Evolutionary conservation across 2,329 filamentous ascomycete species (phyloP).

Genomic region (Cercospora zeae-maydis): DNA sequence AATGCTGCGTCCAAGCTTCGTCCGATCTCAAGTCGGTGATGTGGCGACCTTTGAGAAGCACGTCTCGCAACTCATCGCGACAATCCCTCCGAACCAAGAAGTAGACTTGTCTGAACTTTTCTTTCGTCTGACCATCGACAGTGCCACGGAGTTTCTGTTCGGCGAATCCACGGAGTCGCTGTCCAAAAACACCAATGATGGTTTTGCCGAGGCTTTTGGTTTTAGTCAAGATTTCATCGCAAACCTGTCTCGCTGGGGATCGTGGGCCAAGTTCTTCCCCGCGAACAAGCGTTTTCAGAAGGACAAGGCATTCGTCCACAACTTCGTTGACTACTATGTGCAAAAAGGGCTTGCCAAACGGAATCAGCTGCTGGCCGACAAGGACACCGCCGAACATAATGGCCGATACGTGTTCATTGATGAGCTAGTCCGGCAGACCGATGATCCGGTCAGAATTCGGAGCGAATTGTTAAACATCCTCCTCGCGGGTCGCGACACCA

Average conservation of each 20-base stretch:
- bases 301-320: slow-evolving; percentile 41
- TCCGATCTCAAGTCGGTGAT: slow-evolving; percentile 51
- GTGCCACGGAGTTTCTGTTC: slow-evolving; percentile 65
- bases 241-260: slow-evolving; percentile 27
- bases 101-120: slow-evolving; percentile 62
- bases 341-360: slow-evolving; percentile 41
- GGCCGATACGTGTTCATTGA: slow-evolving; percentile 50
- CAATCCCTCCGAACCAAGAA: slow-evolving; percentile 53
- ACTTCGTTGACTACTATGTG: slow-evolving; percentile 51
- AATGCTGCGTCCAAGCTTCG: slow-evolving; percentile 54
- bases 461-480: slow-evolving; percentile 51
- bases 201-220: slow-evolving; percentile 37
- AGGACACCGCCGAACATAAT: slow-evolving; percentile 32
- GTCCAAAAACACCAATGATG: slow-evolving; percentile 24
- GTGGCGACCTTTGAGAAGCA: slow-evolving; percentile 59
- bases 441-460: slow-evolving; percentile 48
- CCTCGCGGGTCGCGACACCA: slow-evolving; percentile 54
- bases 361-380: slow-evolving; percentile 32
- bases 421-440: slow-evolving; percentile 46
- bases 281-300: slow-evolving; percentile 39
- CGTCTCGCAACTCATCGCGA: slow-evolving; percentile 55
- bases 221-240: slow-evolving; percentile 32
- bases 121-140: slow-evolving; percentile 64
- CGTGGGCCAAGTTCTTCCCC: slow-evolving; percentile 23
- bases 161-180: slow-evolving; percentile 46